Evolutionary conservation across 116 monocot species (phyloP), one percentile per base, ranked within the genome.

Genomic region (Zostera marina): DNA sequence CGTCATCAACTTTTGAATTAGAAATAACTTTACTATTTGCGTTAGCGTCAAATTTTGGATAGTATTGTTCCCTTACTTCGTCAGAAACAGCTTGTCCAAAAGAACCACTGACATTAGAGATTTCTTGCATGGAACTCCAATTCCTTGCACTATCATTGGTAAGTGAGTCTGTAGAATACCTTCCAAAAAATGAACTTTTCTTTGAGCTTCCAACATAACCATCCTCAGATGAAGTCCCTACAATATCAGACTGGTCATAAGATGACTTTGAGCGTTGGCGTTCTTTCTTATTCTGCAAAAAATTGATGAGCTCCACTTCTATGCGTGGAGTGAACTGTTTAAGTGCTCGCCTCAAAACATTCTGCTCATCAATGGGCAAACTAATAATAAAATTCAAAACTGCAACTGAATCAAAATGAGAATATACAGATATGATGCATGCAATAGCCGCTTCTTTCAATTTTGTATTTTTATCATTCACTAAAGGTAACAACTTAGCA

Each of bases 241-340:
- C n/a, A 32, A 32, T 63, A 73, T 98, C 98, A 25, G 76, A 59
- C 42, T 80, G 90, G 16, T 98, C 98, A 78, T 90, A 98, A 63
- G 71, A 75, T 14, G 80, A 62, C 63, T 78, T 98, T 41, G 86
- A 60, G 51, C 86, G 76, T 42, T 82, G 86, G 4, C 81, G 78
- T 57, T 98, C 98, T 71, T 90, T 98, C 78, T 98, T 98, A 67
- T 61, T 90, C 68, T 90, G 98, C 61, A 98, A 73, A 65, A 76
- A 80, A 65, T 86, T 98, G 69, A 90, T 74, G 8, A 98, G 61
- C 24, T 98, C 98, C 70, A 98, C 98, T 60, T 98, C 98, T 62
- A 98, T 90, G 63, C 98, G 80, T 57, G 98, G 98, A n/a, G 98
- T 98, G 63, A 80, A 83, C 61, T 90, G 90, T 68, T 90, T 90